Evolutionary conservation across 192 early-diverging fungal species (phyloP).

Genomic region (Podila verticillata): DNA sequence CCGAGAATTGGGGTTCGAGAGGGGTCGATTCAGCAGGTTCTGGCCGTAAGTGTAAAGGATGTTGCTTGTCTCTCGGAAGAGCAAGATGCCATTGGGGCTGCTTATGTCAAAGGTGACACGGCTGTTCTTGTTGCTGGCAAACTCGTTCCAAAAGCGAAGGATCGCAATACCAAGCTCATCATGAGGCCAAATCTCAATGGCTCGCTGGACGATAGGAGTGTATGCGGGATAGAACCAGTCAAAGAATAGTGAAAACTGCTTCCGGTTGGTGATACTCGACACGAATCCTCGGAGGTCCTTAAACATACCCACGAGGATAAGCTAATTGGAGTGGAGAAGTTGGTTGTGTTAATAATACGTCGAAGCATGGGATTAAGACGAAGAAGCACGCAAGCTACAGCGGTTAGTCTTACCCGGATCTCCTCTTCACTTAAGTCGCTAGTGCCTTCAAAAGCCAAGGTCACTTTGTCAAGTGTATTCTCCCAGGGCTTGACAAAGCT

Average conservation of each 20-base stretch:
- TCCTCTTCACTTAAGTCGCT: slow-evolving; percentile 62
- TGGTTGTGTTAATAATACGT: background rate
- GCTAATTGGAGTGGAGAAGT: slow-evolving; percentile 24
- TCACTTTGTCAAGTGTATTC: slow-evolving; percentile 61
- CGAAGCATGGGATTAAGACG: background rate
- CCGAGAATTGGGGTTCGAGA: slow-evolving; percentile 16
- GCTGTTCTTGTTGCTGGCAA: slow-evolving; percentile 83
- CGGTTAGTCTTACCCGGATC: slow-evolving; percentile 24
- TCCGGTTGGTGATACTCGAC: slow-evolving; percentile 65
- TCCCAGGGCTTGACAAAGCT: slow-evolving; percentile 81
- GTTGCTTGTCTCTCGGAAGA: slow-evolving; percentile 85
- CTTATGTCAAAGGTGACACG: slow-evolving; percentile 86
- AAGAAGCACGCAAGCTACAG: background rate
- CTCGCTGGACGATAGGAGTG: slow-evolving; percentile 69
- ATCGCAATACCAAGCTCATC: slow-evolving; percentile 74
- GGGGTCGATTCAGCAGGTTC: slow-evolving; percentile 31
- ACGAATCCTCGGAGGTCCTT: slow-evolving; percentile 84
- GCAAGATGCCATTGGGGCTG: slow-evolving; percentile 86
- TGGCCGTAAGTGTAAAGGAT: slow-evolving; percentile 43
- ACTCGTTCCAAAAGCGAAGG: slow-evolving; percentile 82
- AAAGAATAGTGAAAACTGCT: slow-evolving; percentile 77
- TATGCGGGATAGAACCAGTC: slow-evolving; percentile 87
- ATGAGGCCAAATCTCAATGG: slow-evolving; percentile 72
- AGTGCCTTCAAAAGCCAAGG: slow-evolving; percentile 62
- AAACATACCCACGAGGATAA: slow-evolving; percentile 69